Evolutionary conservation across 2,329 filamentous ascomycete genomes (phyloP).

Genomic region (Diaporthe ilicicola): DNA sequence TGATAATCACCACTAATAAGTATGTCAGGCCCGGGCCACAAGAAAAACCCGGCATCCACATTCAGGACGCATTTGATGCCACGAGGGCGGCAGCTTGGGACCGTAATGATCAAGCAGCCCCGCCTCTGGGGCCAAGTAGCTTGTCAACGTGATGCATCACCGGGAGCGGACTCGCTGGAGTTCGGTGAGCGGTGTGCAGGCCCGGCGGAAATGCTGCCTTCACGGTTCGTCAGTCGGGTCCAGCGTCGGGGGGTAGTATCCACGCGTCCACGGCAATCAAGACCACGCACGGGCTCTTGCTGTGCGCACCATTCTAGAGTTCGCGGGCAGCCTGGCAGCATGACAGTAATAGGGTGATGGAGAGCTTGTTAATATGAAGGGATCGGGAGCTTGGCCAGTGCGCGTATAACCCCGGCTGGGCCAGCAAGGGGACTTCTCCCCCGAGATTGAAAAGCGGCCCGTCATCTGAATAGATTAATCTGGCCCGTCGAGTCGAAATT

Average conservation of each 20-base stretch:
- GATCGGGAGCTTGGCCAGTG: conserved; percentile 9
- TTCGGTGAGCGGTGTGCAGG: conserved; percentile 19
- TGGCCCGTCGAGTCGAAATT: conserved; percentile 23
- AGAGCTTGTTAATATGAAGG: conserved; percentile 3
- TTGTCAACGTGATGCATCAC: conserved; percentile 2
- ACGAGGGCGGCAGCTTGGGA: background rate
- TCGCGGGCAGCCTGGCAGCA: background rate
- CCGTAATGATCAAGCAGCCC: background rate
- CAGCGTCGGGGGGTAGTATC: background rate
- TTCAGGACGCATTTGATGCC: background rate
- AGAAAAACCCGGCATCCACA: too few species aligned
- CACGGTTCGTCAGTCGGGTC: background rate
- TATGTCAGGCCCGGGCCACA: background rate
- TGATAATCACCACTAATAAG: too few species aligned
- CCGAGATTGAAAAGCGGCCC: conserved; percentile 27
- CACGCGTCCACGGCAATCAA: conserved; percentile 10
- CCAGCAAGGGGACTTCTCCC: conserved; percentile 5
- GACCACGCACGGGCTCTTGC: background rate
- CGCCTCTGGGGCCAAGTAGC: background rate
- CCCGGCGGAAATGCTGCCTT: background rate
- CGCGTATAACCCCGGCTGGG: background rate
- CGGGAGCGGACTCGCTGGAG: background rate
- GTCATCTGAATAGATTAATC: conserved; percentile 22
- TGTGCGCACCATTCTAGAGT: background rate
- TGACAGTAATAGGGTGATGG: background rate